phyloP scores from a whole-genome alignment of 257 asterid species.

The Salvia miltiorrhiza region DNA sequence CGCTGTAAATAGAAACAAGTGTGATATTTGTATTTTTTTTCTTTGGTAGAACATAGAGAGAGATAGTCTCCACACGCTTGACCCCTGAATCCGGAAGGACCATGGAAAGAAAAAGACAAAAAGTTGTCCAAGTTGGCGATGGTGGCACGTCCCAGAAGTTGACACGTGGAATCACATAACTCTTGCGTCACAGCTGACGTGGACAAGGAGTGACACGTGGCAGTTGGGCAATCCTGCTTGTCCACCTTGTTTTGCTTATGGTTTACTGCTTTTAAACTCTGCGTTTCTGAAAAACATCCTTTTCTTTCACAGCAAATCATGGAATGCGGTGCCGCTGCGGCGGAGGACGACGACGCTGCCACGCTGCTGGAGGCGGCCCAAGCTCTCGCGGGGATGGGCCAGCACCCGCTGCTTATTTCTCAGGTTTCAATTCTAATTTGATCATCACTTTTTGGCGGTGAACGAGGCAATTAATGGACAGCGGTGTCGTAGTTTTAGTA shows the following conservation, averaged over 20 bases:
- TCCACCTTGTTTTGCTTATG: background rate
- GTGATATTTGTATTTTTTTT: too few species aligned
- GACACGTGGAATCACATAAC: background rate
- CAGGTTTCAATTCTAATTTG: slow-evolving; percentile 20
- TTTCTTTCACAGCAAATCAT: background rate
- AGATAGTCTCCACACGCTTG: too few species aligned
- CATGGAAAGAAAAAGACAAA: background rate
- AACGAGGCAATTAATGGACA: background rate
- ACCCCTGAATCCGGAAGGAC: background rate
- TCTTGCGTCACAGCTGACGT: background rate
- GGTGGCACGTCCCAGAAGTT: background rate
- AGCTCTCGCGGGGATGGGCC: slow-evolving; percentile 43
- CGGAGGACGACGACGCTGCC: background rate
- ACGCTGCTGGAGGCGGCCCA: slow-evolving; percentile 50
- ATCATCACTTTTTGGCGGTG: too few species aligned
- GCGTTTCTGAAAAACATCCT: background rate
- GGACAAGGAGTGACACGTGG: slow-evolving; percentile 22
- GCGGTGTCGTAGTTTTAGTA: too few species aligned
- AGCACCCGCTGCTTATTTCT: background rate
- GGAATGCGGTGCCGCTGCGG: slow-evolving; percentile 22
- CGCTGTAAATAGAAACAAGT: too few species aligned
- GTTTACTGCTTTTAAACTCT: background rate
- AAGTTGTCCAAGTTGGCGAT: background rate
- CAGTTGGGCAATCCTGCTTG: background rate
- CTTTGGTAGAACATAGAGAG: too few species aligned